These are phyloP conservation scores for Orbilia brochopaga DNA, from an alignment of 2,329 filamentous ascomycete species.

Conservation along the genomic window DNA sequence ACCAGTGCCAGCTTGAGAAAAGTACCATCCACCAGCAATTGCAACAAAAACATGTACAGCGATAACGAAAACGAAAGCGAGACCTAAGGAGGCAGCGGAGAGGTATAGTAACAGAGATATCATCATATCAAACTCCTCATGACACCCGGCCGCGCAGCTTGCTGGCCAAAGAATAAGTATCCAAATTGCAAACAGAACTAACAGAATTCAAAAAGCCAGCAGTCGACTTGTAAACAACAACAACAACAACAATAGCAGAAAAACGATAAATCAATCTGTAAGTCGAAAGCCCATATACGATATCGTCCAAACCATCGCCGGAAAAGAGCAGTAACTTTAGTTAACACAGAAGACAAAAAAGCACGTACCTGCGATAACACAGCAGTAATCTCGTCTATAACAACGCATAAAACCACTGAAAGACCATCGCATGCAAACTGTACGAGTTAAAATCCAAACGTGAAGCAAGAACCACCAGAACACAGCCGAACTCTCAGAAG, in stretches of 20 bases:
- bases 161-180: too few relatives aligned
- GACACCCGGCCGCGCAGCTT: conserved; percentile 3
- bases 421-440: neutral
- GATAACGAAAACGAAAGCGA: conserved; percentile 8
- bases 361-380: too few relatives aligned
- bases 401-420: neutral
- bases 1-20: too few relatives aligned
- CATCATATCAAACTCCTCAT: conserved; percentile 32
- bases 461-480: conserved; percentile 20
- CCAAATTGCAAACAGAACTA: too few relatives aligned
- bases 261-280: conserved; percentile 30
- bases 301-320: neutral
- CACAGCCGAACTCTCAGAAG: neutral
- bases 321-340: neutral
- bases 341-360: conserved; percentile 6
- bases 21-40: too few relatives aligned
- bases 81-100: conserved; percentile 49
- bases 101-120: conserved; percentile 33
- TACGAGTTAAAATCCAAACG: conserved; percentile 4
- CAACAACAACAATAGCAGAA: neutral
- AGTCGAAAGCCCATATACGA: conserved; percentile 18
- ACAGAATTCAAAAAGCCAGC: conserved; percentile 1
- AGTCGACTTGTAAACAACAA: neutral
- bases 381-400: conserved; percentile 42
- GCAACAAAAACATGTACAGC: conserved; percentile 16